These are phyloP conservation scores for Hymenoscyphus fructigenus DNA, from an alignment of 2,329 filamentous ascomycete genomes.

Conservation along the genomic window DNA sequence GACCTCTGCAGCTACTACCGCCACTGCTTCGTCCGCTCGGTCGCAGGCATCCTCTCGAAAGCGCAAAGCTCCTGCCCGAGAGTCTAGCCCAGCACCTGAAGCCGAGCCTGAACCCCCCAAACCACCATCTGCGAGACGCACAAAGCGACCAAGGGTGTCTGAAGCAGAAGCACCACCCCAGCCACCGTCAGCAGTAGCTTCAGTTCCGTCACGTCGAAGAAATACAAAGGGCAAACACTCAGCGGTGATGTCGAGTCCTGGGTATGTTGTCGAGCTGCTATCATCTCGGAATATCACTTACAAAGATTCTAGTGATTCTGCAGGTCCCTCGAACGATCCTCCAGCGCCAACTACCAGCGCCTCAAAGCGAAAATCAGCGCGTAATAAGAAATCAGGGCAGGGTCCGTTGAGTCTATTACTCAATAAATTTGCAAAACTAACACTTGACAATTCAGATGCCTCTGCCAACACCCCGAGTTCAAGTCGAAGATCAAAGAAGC, in stretches of 20 bases:
- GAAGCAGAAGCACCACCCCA: constrained; percentile 44
- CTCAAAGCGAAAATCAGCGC: constrained; percentile 70
- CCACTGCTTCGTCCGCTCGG: constrained; percentile 41
- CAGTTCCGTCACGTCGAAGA: constrained; percentile 48
- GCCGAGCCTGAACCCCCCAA: constrained; percentile 35
- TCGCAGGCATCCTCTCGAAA: constrained; percentile 61
- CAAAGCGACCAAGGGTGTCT: constrained; percentile 70
- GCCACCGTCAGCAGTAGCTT: constrained; percentile 41
- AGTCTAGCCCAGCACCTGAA: constrained; percentile 46
- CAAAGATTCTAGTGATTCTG: constrained; percentile 54
- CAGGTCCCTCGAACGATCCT: constrained; percentile 60
- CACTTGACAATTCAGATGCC: constrained; percentile 36
- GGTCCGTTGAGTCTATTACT: constrained; percentile 39
- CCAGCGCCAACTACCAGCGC: constrained; percentile 56
- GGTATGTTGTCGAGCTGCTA: constrained; percentile 51
- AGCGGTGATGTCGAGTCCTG: constrained; percentile 70
- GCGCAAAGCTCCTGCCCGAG: constrained; percentile 67
- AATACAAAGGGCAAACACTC: constrained; percentile 56
- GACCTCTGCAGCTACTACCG: constrained; percentile 40
- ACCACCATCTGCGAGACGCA: constrained; percentile 52
- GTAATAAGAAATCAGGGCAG: constrained; percentile 64
- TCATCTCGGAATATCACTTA: neutral
- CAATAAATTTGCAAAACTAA: constrained; percentile 18
- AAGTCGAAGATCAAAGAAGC: constrained; percentile 49
- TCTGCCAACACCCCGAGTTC: constrained; percentile 30